phyloP scores from a whole-genome alignment of 2,329 filamentous ascomycete species.

The Raffaelea albimanens region DNA sequence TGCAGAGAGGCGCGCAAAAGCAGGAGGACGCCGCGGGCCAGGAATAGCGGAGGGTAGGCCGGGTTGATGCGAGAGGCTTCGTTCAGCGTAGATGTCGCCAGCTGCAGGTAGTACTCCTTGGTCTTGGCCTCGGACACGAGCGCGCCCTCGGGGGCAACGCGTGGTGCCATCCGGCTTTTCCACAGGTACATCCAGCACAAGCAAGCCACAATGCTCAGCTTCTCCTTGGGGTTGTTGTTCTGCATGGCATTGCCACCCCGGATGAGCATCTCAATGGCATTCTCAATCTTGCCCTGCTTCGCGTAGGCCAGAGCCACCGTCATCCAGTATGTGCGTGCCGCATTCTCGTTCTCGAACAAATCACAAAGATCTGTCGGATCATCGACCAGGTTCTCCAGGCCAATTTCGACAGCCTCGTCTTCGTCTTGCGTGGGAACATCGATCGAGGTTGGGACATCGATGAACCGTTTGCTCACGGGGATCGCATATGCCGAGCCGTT shows the following conservation, averaged over 20 bases:
- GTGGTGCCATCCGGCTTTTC: slow-evolving; percentile 73
- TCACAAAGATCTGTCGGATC: slow-evolving; percentile 93
- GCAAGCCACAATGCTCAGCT: slow-evolving; percentile 73
- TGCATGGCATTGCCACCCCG: slow-evolving; percentile 66
- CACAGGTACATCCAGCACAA: slow-evolving; percentile 86
- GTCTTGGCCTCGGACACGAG: slow-evolving; percentile 67
- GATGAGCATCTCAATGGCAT: slow-evolving; percentile 64
- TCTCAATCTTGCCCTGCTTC: slow-evolving; percentile 88
- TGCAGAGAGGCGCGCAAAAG: slow-evolving; percentile 81
- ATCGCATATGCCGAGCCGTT: slow-evolving; percentile 25
- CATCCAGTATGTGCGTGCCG: slow-evolving; percentile 91
- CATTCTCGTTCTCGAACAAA: slow-evolving; percentile 87
- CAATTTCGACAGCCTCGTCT: slow-evolving; percentile 79
- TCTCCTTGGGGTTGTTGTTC: slow-evolving; percentile 66
- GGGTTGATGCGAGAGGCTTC: slow-evolving; percentile 93
- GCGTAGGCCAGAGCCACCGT: slow-evolving; percentile 95
- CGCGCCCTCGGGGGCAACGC: slow-evolving; percentile 51
- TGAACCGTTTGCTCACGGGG: slow-evolving; percentile 47
- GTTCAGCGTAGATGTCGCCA: slow-evolving; percentile 85
- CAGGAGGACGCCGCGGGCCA: slow-evolving; percentile 82
- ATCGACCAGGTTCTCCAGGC: slow-evolving; percentile 81
- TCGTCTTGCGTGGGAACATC: slow-evolving; percentile 60
- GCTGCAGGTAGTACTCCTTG: slow-evolving; percentile 86
- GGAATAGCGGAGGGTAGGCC: slow-evolving; percentile 79
- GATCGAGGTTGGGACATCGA: slow-evolving; percentile 55